Evolutionary conservation across 2,329 filamentous ascomycete genomes (phyloP).

Genomic region (Calonectria multiphialidica): DNA sequence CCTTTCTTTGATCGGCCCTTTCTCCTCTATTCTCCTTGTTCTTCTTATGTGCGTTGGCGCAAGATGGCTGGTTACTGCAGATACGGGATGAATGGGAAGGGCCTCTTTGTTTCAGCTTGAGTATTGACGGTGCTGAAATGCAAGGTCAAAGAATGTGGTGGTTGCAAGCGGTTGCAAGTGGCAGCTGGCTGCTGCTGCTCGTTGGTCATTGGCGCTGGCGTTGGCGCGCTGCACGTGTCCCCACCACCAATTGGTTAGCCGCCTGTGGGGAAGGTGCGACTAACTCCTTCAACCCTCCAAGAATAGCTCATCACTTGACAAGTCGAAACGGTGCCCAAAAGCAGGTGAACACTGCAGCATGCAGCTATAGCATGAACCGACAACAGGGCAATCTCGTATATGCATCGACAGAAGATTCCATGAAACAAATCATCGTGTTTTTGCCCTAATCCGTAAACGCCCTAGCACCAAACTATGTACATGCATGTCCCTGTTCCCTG

Average conservation of each 20-base stretch:
- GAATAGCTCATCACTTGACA: background rate
- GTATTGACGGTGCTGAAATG: background rate
- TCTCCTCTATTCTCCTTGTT: background rate
- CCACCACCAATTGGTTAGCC: background rate
- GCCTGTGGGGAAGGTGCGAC: background rate
- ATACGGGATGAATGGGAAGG: background rate
- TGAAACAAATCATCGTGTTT: background rate
- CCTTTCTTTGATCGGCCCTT: background rate
- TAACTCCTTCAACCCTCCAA: background rate
- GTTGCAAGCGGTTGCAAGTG: background rate
- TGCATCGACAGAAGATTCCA: background rate
- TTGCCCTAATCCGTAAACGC: background rate
- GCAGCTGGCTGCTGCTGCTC: background rate
- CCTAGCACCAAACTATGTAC: background rate
- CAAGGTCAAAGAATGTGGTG: background rate
- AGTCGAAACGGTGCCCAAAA: background rate
- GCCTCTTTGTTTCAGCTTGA: background rate
- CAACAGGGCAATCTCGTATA: background rate
- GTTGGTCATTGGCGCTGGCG: background rate
- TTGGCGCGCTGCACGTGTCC: background rate
- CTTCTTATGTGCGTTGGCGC: background rate
- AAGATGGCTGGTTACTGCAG: background rate
- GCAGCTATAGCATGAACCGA: background rate
- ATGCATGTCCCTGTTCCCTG: background rate
- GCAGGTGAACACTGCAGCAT: background rate